phyloP scores from a whole-genome alignment of 164 flowering plant genomes.

The Magnolia kwangsiensis region DNA sequence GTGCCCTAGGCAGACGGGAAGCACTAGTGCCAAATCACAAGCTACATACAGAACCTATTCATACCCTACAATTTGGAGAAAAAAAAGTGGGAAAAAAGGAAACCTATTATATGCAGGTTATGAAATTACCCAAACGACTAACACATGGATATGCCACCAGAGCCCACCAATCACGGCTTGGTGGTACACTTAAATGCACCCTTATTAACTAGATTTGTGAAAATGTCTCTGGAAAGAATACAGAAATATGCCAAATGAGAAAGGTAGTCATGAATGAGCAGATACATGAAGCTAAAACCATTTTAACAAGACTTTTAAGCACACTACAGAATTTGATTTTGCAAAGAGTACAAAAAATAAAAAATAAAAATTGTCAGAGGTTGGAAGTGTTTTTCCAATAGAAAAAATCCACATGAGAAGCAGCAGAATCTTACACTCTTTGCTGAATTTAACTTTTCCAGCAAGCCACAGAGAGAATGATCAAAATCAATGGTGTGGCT shows the following conservation, averaged over 20 bases:
- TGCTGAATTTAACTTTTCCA: conserved; percentile 38
- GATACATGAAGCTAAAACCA: background rate
- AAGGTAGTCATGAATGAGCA: background rate
- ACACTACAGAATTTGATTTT: background rate
- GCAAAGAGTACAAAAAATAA: background rate
- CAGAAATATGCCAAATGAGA: background rate
- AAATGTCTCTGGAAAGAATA: background rate
- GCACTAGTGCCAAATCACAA: too few relatives aligned
- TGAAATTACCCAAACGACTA: too few relatives aligned
- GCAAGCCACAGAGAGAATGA: conserved; percentile 22
- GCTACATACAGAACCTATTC: too few relatives aligned
- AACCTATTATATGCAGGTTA: too few relatives aligned
- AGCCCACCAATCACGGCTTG: too few relatives aligned
- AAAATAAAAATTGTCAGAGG: background rate
- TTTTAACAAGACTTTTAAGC: background rate
- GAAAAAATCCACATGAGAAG: background rate
- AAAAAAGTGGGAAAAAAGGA: too few relatives aligned
- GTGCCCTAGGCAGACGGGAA: too few relatives aligned
- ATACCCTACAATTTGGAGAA: too few relatives aligned
- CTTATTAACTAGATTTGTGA: background rate
- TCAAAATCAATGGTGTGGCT: conserved; percentile 19
- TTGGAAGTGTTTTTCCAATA: background rate
- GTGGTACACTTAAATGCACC: too few relatives aligned
- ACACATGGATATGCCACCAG: too few relatives aligned
- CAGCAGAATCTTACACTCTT: conserved; percentile 40